Evolutionary conservation across 805 yeast species (phyloP), one percentile per base, ranked within the genome.

Genomic region (Candida golubevii): DNA sequence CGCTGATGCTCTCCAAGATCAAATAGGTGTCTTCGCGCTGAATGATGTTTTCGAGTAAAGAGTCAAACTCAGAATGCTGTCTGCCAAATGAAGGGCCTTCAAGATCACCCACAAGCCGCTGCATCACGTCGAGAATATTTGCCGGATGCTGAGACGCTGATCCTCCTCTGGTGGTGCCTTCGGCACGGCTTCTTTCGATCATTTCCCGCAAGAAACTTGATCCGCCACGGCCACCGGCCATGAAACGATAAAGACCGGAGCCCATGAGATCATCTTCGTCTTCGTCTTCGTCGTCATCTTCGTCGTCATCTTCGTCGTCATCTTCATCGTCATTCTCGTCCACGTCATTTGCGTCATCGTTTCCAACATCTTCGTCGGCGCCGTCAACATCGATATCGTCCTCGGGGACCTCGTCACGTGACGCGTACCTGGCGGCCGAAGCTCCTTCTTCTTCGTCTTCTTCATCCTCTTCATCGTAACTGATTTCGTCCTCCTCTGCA

Each of bases 1-100:
- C 87, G 50, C 76, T 81, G 41, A 85, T 62, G 2, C 82, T 76
- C 55, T 84, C 90, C 55, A 82, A 59, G 1, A 85, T 72, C 14
- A 82, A 49, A 54, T 71, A 84, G 0, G 88, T 74, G 55, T 83
- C 86, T 1, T 75, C 80, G 11, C 74, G 65, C 36, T 66, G 69
- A 31, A 59, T 59, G 32, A 78, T 56, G 33, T 67, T 70, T 11
- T 62, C 56, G 2, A 75, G 58, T 28, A 77, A 55, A 6, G 55
- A 51, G 33, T 62, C 66, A 39, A 67, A 61, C 45, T 68, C 74
- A 4, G 53, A 47, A 18, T 35, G 38, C 27, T 51, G 51, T 7
- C 47, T 41, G 7, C 50, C 49, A 13, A 49, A 40, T 3, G 44
- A 15, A 7, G 57, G 41, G 29, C 48, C 57, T 8, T 56, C 63